Evolutionary conservation across 2,329 filamentous ascomycete species (phyloP).

Genomic region (Chaetomium sp.): DNA sequence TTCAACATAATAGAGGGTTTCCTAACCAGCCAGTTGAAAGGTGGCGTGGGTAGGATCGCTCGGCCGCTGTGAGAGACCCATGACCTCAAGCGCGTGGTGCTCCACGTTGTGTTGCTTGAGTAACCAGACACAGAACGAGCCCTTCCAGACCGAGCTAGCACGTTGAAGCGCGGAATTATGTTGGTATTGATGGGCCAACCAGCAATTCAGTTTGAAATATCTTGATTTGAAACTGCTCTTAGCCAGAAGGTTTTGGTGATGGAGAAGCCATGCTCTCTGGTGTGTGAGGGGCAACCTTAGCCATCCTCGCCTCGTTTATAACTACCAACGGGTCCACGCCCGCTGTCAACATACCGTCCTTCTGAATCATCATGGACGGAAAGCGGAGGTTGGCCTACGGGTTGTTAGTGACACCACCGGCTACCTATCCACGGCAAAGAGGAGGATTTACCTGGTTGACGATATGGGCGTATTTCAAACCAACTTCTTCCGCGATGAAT

Average conservation of each 20-base stretch:
- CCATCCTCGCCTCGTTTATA: not conserved
- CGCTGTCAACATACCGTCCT: conserved; percentile 51
- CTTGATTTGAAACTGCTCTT: not conserved
- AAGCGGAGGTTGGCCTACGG: conserved; percentile 58
- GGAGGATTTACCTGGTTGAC: conserved; percentile 51
- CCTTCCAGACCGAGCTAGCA: not conserved
- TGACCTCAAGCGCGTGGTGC: too few relatives aligned
- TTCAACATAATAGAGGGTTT: not conserved
- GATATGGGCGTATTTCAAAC: conserved; percentile 60
- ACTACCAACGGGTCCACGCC: conserved; percentile 41
- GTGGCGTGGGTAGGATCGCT: too few relatives aligned
- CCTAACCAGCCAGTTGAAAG: not conserved
- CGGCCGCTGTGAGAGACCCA: too few relatives aligned
- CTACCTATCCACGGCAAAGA: not conserved
- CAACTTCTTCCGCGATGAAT: conserved; percentile 57
- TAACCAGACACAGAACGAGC: not conserved
- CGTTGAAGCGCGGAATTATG: not conserved
- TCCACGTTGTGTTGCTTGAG: not conserved
- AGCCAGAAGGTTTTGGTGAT: not conserved
- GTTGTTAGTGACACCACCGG: conserved; percentile 4
- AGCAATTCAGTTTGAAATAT: not conserved
- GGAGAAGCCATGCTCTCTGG: conserved; percentile 21
- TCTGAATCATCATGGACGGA: conserved; percentile 63
- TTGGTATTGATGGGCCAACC: too few relatives aligned
- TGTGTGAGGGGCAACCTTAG: not conserved